These are phyloP conservation scores for Boletus sp. DNA, from an alignment of 768 basidiomycete species.

Conservation along the genomic window DNA sequence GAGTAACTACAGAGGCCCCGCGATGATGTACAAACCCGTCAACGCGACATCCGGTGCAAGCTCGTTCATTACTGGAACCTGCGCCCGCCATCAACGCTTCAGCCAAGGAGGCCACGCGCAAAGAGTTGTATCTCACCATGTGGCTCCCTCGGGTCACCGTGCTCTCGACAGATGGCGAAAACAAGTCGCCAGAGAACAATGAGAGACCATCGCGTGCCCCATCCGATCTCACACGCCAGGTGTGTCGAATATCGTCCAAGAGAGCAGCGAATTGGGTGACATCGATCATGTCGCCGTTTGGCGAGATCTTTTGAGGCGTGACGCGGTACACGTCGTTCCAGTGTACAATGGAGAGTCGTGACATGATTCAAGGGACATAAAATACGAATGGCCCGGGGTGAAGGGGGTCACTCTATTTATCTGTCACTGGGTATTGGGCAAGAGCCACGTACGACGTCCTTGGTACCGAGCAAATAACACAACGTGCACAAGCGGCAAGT, in stretches of 20 bases:
- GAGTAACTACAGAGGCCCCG: neutral
- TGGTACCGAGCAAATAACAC: neutral
- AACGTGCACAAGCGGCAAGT: too few species aligned
- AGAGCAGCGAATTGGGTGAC: constrained; percentile 83
- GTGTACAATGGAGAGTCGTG: constrained; percentile 51
- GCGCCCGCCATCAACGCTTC: neutral
- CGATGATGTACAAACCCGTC: constrained; percentile 54
- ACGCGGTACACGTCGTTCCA: constrained; percentile 88
- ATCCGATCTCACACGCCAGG: constrained; percentile 51
- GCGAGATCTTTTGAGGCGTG: constrained; percentile 63
- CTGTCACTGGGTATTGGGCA: neutral
- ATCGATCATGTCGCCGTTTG: constrained; percentile 65
- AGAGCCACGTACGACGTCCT: neutral
- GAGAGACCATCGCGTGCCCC: constrained; percentile 68
- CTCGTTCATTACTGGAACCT: constrained; percentile 86
- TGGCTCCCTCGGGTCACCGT: constrained; percentile 87
- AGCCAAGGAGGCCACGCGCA: neutral
- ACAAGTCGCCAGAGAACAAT: constrained; percentile 88
- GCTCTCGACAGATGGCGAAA: constrained; percentile 84
- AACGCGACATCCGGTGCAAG: constrained; percentile 78
- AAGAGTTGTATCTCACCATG: constrained; percentile 55
- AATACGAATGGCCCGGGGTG: neutral
- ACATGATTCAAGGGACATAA: constrained; percentile 28
- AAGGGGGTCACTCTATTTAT: constrained; percentile 2
- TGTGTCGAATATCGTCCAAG: constrained; percentile 57